Evolutionary conservation across 2,329 filamentous ascomycete genomes (phyloP).

Genomic region (Cadophora sp.): DNA sequence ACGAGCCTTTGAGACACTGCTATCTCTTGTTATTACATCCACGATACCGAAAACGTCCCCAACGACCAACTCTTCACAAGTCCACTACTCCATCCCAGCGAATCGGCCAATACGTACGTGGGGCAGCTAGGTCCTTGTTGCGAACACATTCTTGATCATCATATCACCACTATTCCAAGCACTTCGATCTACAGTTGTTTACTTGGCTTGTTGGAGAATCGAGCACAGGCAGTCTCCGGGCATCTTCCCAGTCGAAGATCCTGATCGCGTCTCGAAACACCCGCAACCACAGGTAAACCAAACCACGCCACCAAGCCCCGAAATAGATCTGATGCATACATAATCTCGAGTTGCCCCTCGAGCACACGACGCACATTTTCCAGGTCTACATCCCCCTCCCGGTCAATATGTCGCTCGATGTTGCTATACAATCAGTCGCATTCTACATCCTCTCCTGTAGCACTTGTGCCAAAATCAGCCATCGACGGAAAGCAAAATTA

Average conservation of each 20-base stretch:
- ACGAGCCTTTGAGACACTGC: not conserved
- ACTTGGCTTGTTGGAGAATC: conserved; percentile 2
- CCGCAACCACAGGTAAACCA: conserved; percentile 20
- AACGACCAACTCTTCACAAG: not conserved
- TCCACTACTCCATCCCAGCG: not conserved
- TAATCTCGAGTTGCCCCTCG: conserved; percentile 23
- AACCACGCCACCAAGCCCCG: not conserved
- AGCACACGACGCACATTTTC: conserved; percentile 23
- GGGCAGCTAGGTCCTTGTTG: conserved; percentile 1
- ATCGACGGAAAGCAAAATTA: conserved; percentile 73
- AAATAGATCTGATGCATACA: conserved; percentile 35
- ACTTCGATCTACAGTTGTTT: conserved; percentile 7
- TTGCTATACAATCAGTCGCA: conserved; percentile 75
- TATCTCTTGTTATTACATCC: not conserved
- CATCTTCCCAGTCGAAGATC: conserved; percentile 23
- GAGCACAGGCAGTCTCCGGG: conserved; percentile 7
- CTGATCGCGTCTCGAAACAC: conserved; percentile 33
- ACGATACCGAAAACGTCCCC: too few relatives aligned
- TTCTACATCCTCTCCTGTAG: conserved; percentile 82
- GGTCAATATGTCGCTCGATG: conserved; percentile 56
- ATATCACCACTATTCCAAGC: conserved; percentile 9
- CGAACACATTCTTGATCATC: conserved; percentile 8
- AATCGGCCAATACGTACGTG: not conserved
- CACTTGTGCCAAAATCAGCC: conserved; percentile 75
- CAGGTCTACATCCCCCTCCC: conserved; percentile 8